Evolutionary conservation across 2,329 filamentous ascomycete species (phyloP).

Genomic region (Pseudocercospora fijiensis): DNA sequence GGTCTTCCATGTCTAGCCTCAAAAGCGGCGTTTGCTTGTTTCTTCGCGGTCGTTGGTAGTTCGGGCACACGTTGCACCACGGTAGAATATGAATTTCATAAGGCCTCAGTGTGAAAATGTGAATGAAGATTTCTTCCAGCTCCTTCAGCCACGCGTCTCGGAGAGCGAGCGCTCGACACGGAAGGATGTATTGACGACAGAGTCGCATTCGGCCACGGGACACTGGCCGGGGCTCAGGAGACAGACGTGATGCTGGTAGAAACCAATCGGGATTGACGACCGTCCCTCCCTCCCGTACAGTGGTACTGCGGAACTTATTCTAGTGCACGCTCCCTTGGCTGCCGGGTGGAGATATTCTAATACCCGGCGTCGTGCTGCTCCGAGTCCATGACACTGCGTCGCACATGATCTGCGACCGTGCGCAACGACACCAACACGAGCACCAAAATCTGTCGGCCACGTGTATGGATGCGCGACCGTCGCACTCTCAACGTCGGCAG

Average conservation of each 20-base stretch:
- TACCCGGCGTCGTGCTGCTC: background rate
- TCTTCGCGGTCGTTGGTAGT: background rate
- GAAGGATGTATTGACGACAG: no score
- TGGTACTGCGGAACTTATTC: no score
- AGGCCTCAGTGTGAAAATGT: no score
- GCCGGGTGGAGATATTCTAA: background rate
- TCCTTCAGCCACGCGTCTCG: background rate
- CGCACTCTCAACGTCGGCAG: background rate
- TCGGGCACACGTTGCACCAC: background rate
- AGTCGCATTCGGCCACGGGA: background rate
- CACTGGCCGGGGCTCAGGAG: background rate
- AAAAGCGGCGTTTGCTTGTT: conserved; percentile 1
- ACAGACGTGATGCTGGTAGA: background rate
- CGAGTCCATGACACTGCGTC: background rate
- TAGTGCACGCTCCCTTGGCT: conserved; percentile 4
- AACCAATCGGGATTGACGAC: background rate
- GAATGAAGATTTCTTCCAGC: background rate
- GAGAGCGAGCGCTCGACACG: background rate
- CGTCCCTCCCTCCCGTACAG: background rate
- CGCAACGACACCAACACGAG: background rate
- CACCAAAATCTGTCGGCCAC: background rate
- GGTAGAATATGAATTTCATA: background rate
- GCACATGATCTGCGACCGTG: background rate
- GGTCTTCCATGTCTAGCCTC: background rate
- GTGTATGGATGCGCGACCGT: conserved; percentile 1